phyloP scores from a whole-genome alignment of 768 basidiomycete genomes.

The Lactifluus subvellereus region DNA sequence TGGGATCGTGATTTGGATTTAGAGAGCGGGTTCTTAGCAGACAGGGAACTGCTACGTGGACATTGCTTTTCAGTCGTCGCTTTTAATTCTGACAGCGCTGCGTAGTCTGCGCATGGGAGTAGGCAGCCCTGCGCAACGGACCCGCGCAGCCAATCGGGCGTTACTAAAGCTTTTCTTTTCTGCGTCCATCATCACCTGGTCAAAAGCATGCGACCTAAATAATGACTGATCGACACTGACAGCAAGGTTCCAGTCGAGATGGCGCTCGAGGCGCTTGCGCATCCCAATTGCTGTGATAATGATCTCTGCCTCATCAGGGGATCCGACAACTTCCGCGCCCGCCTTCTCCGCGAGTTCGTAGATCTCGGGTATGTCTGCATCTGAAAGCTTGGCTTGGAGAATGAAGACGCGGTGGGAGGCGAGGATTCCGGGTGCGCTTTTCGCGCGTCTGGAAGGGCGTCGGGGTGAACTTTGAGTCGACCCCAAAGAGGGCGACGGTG shows the following conservation, averaged over 20 bases:
- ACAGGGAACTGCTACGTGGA: slow-evolving; percentile 30
- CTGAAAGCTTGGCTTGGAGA: slow-evolving; percentile 29
- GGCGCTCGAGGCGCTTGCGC: slow-evolving; percentile 63
- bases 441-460: not conserved
- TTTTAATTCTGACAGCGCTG: slow-evolving; percentile 48
- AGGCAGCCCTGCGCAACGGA: slow-evolving; percentile 42
- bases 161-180: slow-evolving; percentile 64
- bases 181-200: slow-evolving; percentile 27
- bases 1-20: not conserved
- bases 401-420: slow-evolving; percentile 11
- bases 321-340: slow-evolving; percentile 33
- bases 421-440: slow-evolving; percentile 13
- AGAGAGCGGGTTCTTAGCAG: not conserved
- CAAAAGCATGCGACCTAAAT: not conserved
- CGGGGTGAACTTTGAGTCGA: not conserved
- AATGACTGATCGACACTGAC: slow-evolving; percentile 38
- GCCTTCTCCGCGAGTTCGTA: slow-evolving; percentile 29
- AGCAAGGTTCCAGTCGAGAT: slow-evolving; percentile 57
- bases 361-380: slow-evolving; percentile 28
- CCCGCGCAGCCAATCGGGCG: slow-evolving; percentile 63
- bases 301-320: slow-evolving; percentile 50
- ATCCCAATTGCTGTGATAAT: slow-evolving; percentile 62
- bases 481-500: not conserved
- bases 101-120: slow-evolving; percentile 50
- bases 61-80: slow-evolving; percentile 43